phyloP scores from a whole-genome alignment of 805 yeast genomes.

The Saturnispora serradocipensis region DNA sequence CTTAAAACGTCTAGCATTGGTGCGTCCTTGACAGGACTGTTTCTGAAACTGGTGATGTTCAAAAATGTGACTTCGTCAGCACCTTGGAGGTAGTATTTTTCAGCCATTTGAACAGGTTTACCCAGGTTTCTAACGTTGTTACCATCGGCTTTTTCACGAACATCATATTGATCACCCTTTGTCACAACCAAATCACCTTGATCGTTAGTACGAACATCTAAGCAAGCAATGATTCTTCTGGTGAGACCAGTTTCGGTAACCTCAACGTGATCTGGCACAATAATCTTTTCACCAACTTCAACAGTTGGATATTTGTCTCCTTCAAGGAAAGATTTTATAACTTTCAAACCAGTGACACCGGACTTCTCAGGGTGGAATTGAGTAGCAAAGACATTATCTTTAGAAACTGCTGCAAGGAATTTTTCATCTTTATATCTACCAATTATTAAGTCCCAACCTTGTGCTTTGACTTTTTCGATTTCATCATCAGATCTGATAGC shows the following conservation, averaged over 20 bases:
- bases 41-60: conserved; percentile 91
- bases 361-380: conserved; percentile 99
- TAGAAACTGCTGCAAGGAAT: conserved; percentile 75
- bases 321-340: conserved; percentile 63
- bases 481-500: conserved; percentile 38
- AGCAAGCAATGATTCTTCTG: conserved; percentile 87
- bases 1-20: conserved; percentile 92
- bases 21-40: conserved; percentile 84
- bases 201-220: conserved; percentile 95
- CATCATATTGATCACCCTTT: conserved; percentile 98
- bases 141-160: conserved; percentile 57
- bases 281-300: background rate
- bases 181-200: conserved; percentile 94
- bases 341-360: conserved; percentile 78
- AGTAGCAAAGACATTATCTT: conserved; percentile 81
- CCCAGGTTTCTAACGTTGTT: conserved; percentile 85
- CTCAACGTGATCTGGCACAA: conserved; percentile 14
- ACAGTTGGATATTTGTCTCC: conserved; percentile 26
- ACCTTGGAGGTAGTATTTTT: conserved; percentile 83
- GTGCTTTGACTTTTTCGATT: conserved; percentile 23
- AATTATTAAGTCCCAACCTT: conserved; percentile 62
- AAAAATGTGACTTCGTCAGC: conserved; percentile 95
- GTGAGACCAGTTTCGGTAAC: conserved; percentile 52
- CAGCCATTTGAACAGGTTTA: conserved; percentile 91
- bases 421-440: conserved; percentile 69